Evolutionary conservation across 164 flowering plant species (phyloP).

Genomic region (Paratinospora sagittata): DNA sequence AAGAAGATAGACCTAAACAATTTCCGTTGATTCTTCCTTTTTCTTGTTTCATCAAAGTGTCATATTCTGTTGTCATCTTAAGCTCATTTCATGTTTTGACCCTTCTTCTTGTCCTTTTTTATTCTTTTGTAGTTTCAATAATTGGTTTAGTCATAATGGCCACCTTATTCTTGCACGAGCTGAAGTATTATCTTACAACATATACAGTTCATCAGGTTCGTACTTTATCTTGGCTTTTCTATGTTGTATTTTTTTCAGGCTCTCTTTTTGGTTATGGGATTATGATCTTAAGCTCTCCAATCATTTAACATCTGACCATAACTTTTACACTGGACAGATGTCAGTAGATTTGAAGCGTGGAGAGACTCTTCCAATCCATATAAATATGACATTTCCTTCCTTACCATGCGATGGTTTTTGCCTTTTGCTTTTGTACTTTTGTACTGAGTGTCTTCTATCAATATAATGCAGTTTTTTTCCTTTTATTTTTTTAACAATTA

Average conservation of each 20-base stretch:
- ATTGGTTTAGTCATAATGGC: conserved; percentile 88
- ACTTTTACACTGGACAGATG: conserved; percentile 49
- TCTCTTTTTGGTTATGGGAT: not conserved
- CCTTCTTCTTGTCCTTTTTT: conserved; percentile 1
- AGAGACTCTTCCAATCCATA: conserved; percentile 95
- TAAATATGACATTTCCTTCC: conserved; percentile 93
- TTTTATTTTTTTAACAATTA: not conserved
- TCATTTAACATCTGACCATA: not conserved
- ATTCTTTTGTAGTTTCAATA: conserved; percentile 57
- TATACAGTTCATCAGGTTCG: conserved; percentile 90
- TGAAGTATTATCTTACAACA: conserved; percentile 73
- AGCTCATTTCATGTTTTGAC: not conserved
- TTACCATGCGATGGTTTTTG: conserved; percentile 87
- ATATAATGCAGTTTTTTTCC: not conserved
- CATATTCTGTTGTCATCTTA: not conserved
- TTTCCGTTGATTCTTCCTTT: not conserved
- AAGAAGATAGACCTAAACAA: not conserved
- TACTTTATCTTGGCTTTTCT: not conserved
- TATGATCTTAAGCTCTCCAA: not conserved
- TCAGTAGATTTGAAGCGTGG: conserved; percentile 96
- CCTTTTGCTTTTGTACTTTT: not conserved
- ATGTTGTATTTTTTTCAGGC: not conserved
- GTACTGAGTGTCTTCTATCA: not conserved
- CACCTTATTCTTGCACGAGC: conserved; percentile 83
- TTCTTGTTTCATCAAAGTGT: not conserved